Evolutionary conservation across 2,329 filamentous ascomycete species (phyloP), one percentile per base, ranked within the genome.

Genomic region (Aspergillus spinulosporus): DNA sequence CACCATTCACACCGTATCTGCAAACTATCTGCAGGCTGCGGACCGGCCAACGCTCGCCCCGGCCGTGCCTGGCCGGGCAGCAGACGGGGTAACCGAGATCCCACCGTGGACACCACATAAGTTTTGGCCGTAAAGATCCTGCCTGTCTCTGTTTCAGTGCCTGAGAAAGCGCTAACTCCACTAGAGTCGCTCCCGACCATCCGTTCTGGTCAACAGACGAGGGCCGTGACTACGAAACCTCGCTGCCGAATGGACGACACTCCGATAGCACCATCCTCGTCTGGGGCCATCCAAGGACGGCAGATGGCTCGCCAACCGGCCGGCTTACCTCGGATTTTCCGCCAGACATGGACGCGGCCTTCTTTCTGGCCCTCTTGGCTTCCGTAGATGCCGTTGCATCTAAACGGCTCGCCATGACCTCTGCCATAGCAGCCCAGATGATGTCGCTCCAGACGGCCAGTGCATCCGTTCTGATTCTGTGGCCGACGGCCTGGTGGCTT

Each of bases 321-420:
- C 46, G 14, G 9, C 40, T 58, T 12, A 3, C 34, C 1, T 47
- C 50, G 7, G 55, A 58, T 32, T 58, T 58, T 4, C 55, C 55
- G 5, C 55, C 55, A 0, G 55, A 58, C n/a, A 54, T 58, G 46
- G 55, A 58, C 29, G 46, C 46, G 5, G 49, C 55, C 4, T 58
- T 54, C 28, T 58, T 58, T 42, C 50, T 58, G 5, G 55, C 39
- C 2, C 34, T 58, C 2, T 40, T 58, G 3, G 37, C 37, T 2
- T 40, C 53, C 9, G 50, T 54, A 1, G 55, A 58, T 15, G 55
- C 55, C 9, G 9, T 58, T 15, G 12, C 45, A 12, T 28, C 45
- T 1, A 34, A 48, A 6, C 50, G 55, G 6, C 6, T 54, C 9
- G 28, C 39, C 5, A 58, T 58, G 55, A 51, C 28, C 1, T 21